Evolutionary conservation across 192 early-diverging fungal species (phyloP), one percentile per base, ranked within the genome.

Genomic region (Thamnidium elegans): DNA sequence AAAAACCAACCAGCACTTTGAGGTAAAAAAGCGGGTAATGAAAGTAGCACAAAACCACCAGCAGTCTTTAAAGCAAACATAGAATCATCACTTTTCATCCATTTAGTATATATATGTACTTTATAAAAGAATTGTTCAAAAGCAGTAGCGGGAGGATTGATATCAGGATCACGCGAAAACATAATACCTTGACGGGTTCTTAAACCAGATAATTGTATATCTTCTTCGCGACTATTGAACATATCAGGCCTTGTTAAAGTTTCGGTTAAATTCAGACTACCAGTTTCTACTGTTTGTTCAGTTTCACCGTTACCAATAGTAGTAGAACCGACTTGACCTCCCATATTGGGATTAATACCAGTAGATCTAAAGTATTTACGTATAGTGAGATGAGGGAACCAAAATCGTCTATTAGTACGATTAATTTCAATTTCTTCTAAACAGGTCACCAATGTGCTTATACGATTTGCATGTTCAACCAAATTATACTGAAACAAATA

Each of bases 121-220:
- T 51, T 4, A 44, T 70, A 74, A 52, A 64, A 74, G 21, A 74
- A 74, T 36, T 47, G 34, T 55, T 74, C 68, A 31, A n/a, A 21
- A 9, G 31, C 4, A 20, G 69, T 74, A 2, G 11, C 17, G 9
- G 73, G 73, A 9, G 59, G 56, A 19, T 46, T 50, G 6, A 74
- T 69, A 58, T 74, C 73, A 21, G 73, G 68, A 62, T 74, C 73
- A 51, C 61, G 62, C 4, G 36, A 17, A 45, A 54, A 65, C 6
- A 46, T 44, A 21, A 10, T 46, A 19, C 63, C 63, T 8, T 34
- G 31, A 19, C 34, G 55, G 10, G 1, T 56, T 21, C 31, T 36
- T 56, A 34, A 7, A 19, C 55, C 55, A 19, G 34, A 30, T 34
- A 56, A 56, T 39, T 56, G 9, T 36, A 15, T 32, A 17, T 56